phyloP scores from a whole-genome alignment of 2,329 filamentous ascomycete species.

The Pseudocercospora macadamiae region DNA sequence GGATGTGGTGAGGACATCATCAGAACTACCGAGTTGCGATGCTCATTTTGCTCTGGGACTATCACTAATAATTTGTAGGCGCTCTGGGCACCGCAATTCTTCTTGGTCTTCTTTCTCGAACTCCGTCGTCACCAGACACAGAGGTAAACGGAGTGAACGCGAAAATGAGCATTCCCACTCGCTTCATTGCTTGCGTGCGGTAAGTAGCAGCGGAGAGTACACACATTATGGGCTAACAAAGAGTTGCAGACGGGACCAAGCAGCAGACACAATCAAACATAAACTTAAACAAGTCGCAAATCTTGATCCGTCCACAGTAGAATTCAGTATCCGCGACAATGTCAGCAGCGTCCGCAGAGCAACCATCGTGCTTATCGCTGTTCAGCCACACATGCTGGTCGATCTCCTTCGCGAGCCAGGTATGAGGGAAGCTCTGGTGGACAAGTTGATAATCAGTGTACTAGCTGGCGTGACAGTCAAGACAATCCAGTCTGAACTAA shows the following conservation, averaged over 20 bases:
- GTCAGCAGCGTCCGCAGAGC: constrained; percentile 1
- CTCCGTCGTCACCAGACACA: not conserved
- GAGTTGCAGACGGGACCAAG: constrained; percentile 3
- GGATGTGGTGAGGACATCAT: no score
- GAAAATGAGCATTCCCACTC: not conserved
- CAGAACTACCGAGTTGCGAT: no score
- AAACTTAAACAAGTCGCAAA: not conserved
- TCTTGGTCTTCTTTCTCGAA: constrained; percentile 6
- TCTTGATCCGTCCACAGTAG: not conserved
- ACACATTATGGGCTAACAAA: no score
- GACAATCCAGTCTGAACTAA: not conserved
- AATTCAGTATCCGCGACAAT: constrained; percentile 9
- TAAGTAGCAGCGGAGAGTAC: no score
- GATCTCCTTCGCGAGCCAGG: constrained; percentile 11
- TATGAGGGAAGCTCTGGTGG: constrained; percentile 10
- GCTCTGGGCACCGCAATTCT: constrained; percentile 18
- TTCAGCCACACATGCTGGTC: constrained; percentile 13
- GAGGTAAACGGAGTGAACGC: not conserved
- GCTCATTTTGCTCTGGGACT: no score
- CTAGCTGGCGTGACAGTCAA: constrained; percentile 16
- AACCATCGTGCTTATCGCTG: constrained; percentile 14
- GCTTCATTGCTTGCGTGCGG: constrained; percentile 16
- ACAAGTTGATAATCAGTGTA: constrained; percentile 19
- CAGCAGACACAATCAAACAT: constrained; percentile 1
- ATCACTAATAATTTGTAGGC: not conserved